Conservation (phyloP, 805 yeast species). For the Candida germanica region DNA sequence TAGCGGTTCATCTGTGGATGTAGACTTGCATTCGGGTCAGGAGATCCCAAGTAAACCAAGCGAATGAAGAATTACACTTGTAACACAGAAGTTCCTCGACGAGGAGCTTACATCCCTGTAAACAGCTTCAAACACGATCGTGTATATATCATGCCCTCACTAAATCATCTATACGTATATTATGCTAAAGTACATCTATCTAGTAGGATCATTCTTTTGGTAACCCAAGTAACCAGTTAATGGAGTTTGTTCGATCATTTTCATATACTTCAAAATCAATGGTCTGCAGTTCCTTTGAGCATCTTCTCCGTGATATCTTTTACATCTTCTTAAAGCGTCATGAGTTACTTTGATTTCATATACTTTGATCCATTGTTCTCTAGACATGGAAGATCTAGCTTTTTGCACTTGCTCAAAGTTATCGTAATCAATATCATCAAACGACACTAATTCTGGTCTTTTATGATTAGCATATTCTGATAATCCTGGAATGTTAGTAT, state of each 20-base stretch:
- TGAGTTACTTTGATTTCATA: conserved; percentile 66
- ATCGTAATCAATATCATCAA: conserved; percentile 77
- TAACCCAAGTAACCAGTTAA: conserved; percentile 77
- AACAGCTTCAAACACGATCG: too few species aligned
- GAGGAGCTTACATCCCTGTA: too few species aligned
- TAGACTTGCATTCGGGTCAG: too few species aligned
- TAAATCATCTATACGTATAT: too few species aligned
- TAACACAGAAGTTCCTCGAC: too few species aligned
- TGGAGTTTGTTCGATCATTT: conserved; percentile 67
- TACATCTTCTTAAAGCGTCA: conserved; percentile 74
- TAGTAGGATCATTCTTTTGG: conserved; percentile 84
- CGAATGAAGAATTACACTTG: too few species aligned
- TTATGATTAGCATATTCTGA: conserved; percentile 40
- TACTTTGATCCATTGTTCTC: conserved; percentile 77
- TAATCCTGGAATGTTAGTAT: conserved; percentile 18
- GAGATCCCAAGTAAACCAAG: too few species aligned
- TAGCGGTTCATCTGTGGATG: too few species aligned
- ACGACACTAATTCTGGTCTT: conserved; percentile 72
- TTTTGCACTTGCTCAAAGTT: conserved; percentile 57
- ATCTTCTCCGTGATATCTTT: conserved; percentile 51
- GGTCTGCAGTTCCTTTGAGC: conserved; percentile 74
- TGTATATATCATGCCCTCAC: too few species aligned
- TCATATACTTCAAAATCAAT: conserved; percentile 71
- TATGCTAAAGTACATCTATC: too few species aligned
- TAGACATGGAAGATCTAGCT: conserved; percentile 75